Evolutionary conservation across 2,329 filamentous ascomycete species (phyloP).

Genomic region (Colletotrichum abscissum): DNA sequence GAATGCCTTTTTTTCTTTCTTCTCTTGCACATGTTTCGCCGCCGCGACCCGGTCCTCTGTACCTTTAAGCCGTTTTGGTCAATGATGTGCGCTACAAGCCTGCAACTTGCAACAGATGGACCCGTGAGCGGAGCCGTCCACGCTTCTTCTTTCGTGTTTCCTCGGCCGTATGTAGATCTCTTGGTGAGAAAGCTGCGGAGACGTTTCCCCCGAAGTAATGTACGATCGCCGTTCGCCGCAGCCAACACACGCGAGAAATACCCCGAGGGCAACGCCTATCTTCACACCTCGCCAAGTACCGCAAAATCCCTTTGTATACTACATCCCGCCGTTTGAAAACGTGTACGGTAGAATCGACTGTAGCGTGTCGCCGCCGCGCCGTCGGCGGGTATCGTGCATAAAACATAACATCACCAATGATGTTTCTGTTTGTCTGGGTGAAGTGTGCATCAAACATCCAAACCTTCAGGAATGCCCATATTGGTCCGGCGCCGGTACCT

Average conservation of each 20-base stretch:
- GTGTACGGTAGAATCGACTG: no score
- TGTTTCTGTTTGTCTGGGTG: slow-evolving; percentile 21
- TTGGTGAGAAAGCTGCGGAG: neutral
- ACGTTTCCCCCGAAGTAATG: slow-evolving; percentile 8
- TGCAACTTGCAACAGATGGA: neutral
- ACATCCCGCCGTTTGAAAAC: neutral
- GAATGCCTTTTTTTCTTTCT: no score
- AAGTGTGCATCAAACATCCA: slow-evolving; percentile 5
- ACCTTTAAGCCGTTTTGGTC: neutral
- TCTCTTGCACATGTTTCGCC: neutral
- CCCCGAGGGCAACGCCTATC: neutral
- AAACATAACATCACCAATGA: neutral
- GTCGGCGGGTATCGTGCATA: slow-evolving; percentile 1
- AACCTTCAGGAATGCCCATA: neutral
- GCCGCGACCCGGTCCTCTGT: neutral
- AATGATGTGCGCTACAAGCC: neutral
- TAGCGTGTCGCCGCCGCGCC: neutral
- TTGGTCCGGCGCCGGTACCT: no score
- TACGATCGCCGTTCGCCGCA: slow-evolving; percentile 20
- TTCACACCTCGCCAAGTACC: neutral
- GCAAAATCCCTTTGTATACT: neutral
- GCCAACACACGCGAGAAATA: slow-evolving; percentile 13
- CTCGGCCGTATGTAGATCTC: slow-evolving; percentile 21
- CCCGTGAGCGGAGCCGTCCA: neutral
- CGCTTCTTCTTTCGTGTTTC: neutral